A percentile compares a stretch with the other conserved stretches of the same genome.
Evolutionary conservation across 2,329 filamentous ascomycete genomes (phyloP).

Genomic region (Sphaerulina musiva): DNA sequence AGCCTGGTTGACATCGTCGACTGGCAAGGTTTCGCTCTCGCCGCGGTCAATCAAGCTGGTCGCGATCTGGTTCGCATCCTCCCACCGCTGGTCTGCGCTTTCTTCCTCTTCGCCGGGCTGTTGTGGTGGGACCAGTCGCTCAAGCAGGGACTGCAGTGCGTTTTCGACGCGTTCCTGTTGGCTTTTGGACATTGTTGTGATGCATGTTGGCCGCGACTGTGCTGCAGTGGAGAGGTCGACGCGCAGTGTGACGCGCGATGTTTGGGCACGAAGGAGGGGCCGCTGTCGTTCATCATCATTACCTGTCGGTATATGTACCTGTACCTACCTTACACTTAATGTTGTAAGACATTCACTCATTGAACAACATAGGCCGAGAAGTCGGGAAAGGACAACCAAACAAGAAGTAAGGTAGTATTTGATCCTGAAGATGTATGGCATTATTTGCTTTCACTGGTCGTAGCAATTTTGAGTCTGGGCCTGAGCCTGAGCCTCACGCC

Average conservation of each 20-base stretch:
- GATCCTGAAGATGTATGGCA: neutral
- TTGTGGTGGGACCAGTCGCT: slow-evolving; percentile 60
- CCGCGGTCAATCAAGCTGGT: slow-evolving; percentile 40
- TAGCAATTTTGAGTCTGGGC: slow-evolving; percentile 3
- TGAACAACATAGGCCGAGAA: neutral
- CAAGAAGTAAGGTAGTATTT: neutral
- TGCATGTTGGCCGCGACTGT: slow-evolving; percentile 6
- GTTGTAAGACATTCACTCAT: neutral
- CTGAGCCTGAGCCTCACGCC: neutral
- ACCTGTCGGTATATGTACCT: too few species aligned
- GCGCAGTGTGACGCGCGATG: slow-evolving; percentile 2
- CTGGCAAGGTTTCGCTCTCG: slow-evolving; percentile 46
- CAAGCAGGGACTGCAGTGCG: slow-evolving; percentile 72
- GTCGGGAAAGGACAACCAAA: neutral
- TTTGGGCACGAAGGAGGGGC: neutral
- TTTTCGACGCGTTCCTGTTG: slow-evolving; percentile 60
- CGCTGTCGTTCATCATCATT: neutral
- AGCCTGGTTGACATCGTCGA: slow-evolving; percentile 79
- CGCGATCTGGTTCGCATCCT: slow-evolving; percentile 52
- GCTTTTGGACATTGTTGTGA: slow-evolving; percentile 6
- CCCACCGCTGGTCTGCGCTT: slow-evolving; percentile 61
- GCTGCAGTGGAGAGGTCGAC: neutral
- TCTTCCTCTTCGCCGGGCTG: slow-evolving; percentile 61
- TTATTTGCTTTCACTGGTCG: slow-evolving; percentile 9
- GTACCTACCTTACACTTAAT: too few species aligned